A percentile compares a stretch with the other conserved stretches of the same genome.
phyloP scores from a whole-genome alignment of 2,329 filamentous ascomycete genomes.

The Neofusicoccum laricinum region DNA sequence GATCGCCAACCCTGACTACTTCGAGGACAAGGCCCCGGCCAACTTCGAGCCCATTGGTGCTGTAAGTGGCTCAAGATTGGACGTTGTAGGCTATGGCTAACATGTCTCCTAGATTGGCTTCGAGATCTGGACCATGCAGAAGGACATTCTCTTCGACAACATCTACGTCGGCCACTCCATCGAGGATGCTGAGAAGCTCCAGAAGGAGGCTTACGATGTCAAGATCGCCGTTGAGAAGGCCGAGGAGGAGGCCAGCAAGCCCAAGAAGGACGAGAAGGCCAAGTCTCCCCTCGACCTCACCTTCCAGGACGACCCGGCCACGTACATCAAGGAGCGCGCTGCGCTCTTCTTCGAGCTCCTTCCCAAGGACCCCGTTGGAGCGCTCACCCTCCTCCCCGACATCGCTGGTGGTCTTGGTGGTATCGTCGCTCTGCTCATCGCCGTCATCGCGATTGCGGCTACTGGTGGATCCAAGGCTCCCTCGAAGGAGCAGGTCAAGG shows the following conservation, averaged over 20 bases:
- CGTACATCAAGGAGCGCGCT: slow-evolving; percentile 87
- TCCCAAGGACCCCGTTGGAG: slow-evolving; percentile 77
- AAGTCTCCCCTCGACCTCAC: slow-evolving; percentile 73
- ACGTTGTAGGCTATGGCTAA: slow-evolving; percentile 19
- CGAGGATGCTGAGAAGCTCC: slow-evolving; percentile 85
- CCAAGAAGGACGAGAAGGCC: slow-evolving; percentile 65
- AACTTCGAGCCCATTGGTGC: slow-evolving; percentile 98
- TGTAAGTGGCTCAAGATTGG: slow-evolving; percentile 57
- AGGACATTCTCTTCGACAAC: slow-evolving; percentile 98
- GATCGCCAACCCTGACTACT: slow-evolving; percentile 96
- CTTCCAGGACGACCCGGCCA: slow-evolving; percentile 88
- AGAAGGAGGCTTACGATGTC: slow-evolving; percentile 82
- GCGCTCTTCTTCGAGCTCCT: slow-evolving; percentile 85
- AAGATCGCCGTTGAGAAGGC: slow-evolving; percentile 83
- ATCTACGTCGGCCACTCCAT: slow-evolving; percentile 99
- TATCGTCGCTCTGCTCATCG: slow-evolving; percentile 65
- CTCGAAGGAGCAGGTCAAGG: slow-evolving; percentile 65
- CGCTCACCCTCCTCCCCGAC: slow-evolving; percentile 86
- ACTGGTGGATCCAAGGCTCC: slow-evolving; percentile 62
- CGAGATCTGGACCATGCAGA: slow-evolving; percentile 99
- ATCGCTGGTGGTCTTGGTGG: slow-evolving; percentile 78
- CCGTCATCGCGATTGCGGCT: slow-evolving; percentile 66
- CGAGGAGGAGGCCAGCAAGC: slow-evolving; percentile 74
- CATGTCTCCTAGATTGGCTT: slow-evolving; percentile 72
- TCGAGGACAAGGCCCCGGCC: slow-evolving; percentile 92